These are phyloP conservation scores for Fusarium penzigii DNA, from an alignment of 2,329 filamentous ascomycete genomes.

Conservation along the genomic window DNA sequence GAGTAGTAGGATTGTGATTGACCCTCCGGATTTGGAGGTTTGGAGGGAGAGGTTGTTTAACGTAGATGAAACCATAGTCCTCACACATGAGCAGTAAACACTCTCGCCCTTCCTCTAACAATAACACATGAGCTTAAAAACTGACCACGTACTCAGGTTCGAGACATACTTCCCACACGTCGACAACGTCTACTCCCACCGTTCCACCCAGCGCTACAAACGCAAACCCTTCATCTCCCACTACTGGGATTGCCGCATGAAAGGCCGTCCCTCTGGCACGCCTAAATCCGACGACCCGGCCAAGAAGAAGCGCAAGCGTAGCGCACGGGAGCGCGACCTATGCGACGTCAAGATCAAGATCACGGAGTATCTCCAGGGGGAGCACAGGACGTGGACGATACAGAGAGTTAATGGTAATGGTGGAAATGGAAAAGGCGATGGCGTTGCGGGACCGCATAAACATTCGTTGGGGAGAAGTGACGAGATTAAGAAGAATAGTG, in stretches of 20 bases:
- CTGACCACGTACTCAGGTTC: constrained; percentile 51
- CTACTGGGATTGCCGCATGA: constrained; percentile 83
- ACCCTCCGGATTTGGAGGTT: constrained; percentile 66
- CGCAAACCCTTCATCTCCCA: constrained; percentile 80
- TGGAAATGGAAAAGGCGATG: constrained; percentile 70
- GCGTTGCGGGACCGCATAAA: constrained; percentile 70
- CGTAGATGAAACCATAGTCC: constrained; percentile 70
- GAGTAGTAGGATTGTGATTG: constrained; percentile 57
- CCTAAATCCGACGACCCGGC: constrained; percentile 77
- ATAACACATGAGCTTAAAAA: neutral
- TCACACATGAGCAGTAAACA: constrained; percentile 71
- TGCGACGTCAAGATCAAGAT: constrained; percentile 89
- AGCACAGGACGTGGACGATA: constrained; percentile 62
- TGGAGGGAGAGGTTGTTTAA: constrained; percentile 76
- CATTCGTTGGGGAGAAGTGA: constrained; percentile 74
- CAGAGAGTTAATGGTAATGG: constrained; percentile 78
- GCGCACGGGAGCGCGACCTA: constrained; percentile 73
- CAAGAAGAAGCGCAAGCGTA: constrained; percentile 80
- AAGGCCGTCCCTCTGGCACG: constrained; percentile 76
- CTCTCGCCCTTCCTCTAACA: neutral
- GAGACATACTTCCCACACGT: constrained; percentile 81
- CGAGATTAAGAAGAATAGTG: constrained; percentile 78
- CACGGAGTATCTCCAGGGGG: constrained; percentile 71
- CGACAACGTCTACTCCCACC: constrained; percentile 83
- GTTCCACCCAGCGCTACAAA: constrained; percentile 79